These are phyloP conservation scores for Diospyros lotus DNA, from an alignment of 148 eudicot species.

Conservation along the genomic window DNA sequence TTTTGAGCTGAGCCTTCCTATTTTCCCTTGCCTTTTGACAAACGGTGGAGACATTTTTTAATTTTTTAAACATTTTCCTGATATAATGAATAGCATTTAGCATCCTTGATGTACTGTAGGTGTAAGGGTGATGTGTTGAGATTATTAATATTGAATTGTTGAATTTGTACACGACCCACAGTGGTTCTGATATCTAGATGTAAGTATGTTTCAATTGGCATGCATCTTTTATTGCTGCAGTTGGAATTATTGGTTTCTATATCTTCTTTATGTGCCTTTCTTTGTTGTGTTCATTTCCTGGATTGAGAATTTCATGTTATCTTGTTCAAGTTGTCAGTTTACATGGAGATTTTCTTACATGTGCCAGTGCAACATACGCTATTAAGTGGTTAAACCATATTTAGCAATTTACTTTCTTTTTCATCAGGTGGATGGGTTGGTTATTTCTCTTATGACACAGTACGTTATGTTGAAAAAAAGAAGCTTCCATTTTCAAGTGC, in stretches of 20 bases:
- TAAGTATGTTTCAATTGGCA: neutral
- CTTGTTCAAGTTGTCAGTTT: neutral
- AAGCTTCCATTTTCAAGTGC: conserved; percentile 87
- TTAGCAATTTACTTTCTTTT: conserved; percentile 12
- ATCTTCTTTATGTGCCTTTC: neutral
- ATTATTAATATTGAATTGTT: neutral
- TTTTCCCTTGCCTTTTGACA: neutral
- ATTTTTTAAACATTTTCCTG: no score
- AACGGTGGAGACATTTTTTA: neutral
- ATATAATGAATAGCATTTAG: neutral
- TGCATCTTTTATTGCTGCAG: neutral
- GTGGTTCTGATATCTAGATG: neutral
- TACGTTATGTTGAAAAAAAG: conserved; percentile 93
- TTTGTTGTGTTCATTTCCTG: neutral
- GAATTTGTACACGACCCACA: neutral
- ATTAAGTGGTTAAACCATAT: conserved; percentile 6
- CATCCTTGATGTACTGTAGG: neutral
- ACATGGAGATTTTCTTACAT: neutral
- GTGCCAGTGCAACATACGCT: neutral
- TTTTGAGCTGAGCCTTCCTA: neutral
- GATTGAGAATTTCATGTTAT: neutral
- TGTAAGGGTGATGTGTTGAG: neutral
- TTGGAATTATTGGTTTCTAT: neutral
- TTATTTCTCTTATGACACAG: conserved; percentile 94
- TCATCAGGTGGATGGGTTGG: conserved; percentile 98